A percentile compares a stretch with the other conserved stretches of the same genome.
phyloP scores from a whole-genome alignment of 2,329 filamentous ascomycete genomes.

The Monosporascus ibericus region DNA sequence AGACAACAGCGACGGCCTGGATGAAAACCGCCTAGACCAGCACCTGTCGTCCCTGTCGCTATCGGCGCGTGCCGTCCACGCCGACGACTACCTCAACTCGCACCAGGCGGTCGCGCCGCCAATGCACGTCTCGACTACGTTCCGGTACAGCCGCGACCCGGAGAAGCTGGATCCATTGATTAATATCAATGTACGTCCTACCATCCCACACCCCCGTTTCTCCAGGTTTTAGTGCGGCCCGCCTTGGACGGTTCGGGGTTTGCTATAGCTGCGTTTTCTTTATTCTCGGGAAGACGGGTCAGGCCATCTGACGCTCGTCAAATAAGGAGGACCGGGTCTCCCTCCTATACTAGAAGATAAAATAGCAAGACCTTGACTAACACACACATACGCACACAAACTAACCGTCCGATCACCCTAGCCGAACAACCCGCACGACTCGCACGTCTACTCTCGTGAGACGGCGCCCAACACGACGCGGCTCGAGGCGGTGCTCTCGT shows the following conservation, averaged over 20 bases:
- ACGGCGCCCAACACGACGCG: constrained; percentile 75
- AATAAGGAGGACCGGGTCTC: no score
- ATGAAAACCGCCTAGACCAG: constrained; percentile 24
- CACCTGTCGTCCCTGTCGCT: constrained; percentile 40
- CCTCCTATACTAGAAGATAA: no score
- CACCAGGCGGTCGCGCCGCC: constrained; percentile 80
- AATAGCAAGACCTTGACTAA: constrained; percentile 1
- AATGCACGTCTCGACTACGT: constrained; percentile 87
- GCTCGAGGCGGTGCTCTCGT: constrained; percentile 74
- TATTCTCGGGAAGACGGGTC: neutral
- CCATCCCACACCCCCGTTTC: neutral
- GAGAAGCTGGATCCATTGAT: constrained; percentile 49
- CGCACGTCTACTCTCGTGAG: constrained; percentile 79
- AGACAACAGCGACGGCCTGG: constrained; percentile 5
- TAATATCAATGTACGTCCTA: constrained; percentile 48
- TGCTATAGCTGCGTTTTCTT: neutral
- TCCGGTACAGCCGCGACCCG: constrained; percentile 71
- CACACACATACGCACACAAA: constrained; percentile 1
- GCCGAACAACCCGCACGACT: constrained; percentile 48
- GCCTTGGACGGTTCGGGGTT: neutral
- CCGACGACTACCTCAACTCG: constrained; percentile 69
- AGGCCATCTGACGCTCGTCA: no score
- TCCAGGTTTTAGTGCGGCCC: neutral
- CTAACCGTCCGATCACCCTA: constrained; percentile 13
- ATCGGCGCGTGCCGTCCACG: constrained; percentile 72